Evolutionary conservation across 2,329 filamentous ascomycete species (phyloP).

Genomic region (Aspergillus sojae): DNA sequence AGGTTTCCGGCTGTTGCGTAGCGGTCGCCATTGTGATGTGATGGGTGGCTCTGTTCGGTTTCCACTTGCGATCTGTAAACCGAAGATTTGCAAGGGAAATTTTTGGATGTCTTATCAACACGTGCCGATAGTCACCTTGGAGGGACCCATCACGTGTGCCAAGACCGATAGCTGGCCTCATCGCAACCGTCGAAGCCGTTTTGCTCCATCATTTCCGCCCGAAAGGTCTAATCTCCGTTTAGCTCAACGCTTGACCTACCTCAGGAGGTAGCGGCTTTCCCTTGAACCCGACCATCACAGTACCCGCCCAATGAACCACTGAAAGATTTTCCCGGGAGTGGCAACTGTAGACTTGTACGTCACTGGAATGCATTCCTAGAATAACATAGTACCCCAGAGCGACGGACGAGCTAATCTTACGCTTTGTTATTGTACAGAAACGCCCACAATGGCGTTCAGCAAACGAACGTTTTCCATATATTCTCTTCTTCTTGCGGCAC

Average conservation of each 20-base stretch:
- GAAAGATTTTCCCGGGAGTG: constrained; percentile 14
- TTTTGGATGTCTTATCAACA: constrained; percentile 28
- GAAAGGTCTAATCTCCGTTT: constrained; percentile 1
- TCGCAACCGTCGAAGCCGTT: neutral
- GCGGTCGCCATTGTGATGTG: constrained; percentile 29
- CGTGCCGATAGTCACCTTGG: constrained; percentile 18
- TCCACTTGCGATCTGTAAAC: neutral
- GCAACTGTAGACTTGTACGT: constrained; percentile 25
- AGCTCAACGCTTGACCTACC: constrained; percentile 1
- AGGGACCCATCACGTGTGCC: constrained; percentile 20
- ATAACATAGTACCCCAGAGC: constrained; percentile 11
- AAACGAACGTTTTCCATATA: constrained; percentile 33
- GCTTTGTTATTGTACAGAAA: constrained; percentile 17
- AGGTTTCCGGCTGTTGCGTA: constrained; percentile 21
- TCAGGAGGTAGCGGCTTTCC: neutral
- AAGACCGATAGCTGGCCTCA: constrained; percentile 23
- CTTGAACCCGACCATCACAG: neutral
- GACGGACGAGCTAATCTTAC: constrained; percentile 21
- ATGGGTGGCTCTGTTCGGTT: constrained; percentile 1
- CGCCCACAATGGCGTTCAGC: constrained; percentile 40
- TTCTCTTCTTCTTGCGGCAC: constrained; percentile 33
- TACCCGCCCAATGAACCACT: constrained; percentile 16
- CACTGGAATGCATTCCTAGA: constrained; percentile 11
- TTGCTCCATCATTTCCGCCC: neutral
- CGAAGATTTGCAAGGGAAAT: constrained; percentile 21